Conservation (phyloP, 164 flowering plant species). For the Kalanchoe fedtschenkoi region DNA sequence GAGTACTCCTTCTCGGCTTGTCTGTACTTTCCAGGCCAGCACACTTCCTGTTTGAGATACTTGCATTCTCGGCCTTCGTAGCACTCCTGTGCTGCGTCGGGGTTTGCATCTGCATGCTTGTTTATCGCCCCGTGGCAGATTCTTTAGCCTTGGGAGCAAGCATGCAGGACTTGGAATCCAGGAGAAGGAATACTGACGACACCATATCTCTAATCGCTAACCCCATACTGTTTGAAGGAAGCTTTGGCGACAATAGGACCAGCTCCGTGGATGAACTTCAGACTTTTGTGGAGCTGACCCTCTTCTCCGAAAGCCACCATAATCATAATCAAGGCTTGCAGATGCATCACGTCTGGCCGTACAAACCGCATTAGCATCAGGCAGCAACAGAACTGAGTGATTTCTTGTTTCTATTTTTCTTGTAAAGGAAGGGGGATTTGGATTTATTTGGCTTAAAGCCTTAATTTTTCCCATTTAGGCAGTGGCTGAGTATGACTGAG, state of each 20-base stretch:
- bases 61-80: slow-evolving; percentile 69
- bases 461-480: too few species aligned
- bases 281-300: not conserved
- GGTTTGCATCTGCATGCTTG: slow-evolving; percentile 69
- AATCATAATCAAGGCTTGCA: not conserved
- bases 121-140: slow-evolving; percentile 80
- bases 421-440: not conserved
- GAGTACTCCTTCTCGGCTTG: slow-evolving; percentile 78
- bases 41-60: slow-evolving; percentile 43
- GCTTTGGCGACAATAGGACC: slow-evolving; percentile 27
- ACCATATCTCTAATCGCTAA: slow-evolving; percentile 52
- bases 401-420: not conserved
- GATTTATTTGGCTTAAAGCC: not conserved
- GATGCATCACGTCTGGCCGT: not conserved
- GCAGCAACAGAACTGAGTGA: not conserved
- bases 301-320: not conserved
- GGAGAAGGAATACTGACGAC: slow-evolving; percentile 35
- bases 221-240: slow-evolving; percentile 37
- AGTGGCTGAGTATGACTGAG: too few species aligned
- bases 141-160: slow-evolving; percentile 50
- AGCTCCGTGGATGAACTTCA: slow-evolving; percentile 38
- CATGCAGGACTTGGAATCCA: slow-evolving; percentile 40
- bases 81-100: slow-evolving; percentile 53
- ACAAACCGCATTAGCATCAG: not conserved
- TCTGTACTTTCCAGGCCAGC: slow-evolving; percentile 64